phyloP scores from a whole-genome alignment of 176 grass and related monocot genomes.

The Coix lacrymajobi region DNA sequence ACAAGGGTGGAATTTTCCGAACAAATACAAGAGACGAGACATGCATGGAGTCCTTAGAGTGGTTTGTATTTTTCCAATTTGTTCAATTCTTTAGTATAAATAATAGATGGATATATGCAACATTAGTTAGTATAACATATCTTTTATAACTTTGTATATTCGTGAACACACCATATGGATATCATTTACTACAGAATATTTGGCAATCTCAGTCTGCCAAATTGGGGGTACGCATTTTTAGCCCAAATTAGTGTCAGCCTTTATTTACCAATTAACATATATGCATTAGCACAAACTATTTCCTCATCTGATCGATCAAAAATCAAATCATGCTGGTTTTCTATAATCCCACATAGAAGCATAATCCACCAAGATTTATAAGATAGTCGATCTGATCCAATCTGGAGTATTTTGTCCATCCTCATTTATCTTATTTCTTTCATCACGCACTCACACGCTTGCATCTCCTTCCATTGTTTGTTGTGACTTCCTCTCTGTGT shows the following conservation, averaged over 20 bases:
- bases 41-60: too few species aligned
- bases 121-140: neutral
- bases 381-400: neutral
- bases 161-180: neutral
- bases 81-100: too few species aligned
- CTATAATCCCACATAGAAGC: neutral
- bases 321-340: neutral
- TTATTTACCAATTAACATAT: neutral
- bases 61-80: too few species aligned
- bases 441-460: neutral
- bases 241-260: neutral
- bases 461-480: neutral
- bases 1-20: too few species aligned
- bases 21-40: too few species aligned
- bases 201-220: neutral
- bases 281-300: neutral
- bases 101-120: neutral
- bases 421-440: neutral
- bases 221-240: neutral
- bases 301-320: neutral
- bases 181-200: constrained; percentile 1
- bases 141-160: neutral
- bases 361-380: neutral
- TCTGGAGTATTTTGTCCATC: neutral
- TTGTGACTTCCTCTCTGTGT: neutral